A percentile compares a stretch with the other conserved stretches of the same genome.
phyloP scores from a whole-genome alignment of 192 early-diverging fungal species.

The Backusella morwellensis region DNA sequence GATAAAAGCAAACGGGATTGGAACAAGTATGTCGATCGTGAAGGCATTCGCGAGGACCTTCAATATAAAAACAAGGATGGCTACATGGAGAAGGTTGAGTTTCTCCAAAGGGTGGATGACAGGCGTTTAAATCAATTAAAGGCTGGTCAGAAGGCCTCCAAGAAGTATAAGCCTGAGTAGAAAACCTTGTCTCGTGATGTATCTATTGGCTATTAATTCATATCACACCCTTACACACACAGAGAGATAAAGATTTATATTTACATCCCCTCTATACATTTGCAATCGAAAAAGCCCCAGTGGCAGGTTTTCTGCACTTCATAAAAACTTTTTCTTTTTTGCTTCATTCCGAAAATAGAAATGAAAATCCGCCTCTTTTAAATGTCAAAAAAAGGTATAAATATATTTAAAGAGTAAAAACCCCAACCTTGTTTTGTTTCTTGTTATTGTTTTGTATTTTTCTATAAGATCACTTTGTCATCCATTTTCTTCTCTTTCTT shows the following conservation, averaged over 20 bases:
- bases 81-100: conserved; percentile 70
- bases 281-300: neutral
- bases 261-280: neutral
- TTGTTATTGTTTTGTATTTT: neutral
- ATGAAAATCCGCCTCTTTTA: neutral
- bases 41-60: conserved; percentile 61
- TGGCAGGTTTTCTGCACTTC: neutral
- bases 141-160: conserved; percentile 24
- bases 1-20: conserved; percentile 72
- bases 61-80: conserved; percentile 70
- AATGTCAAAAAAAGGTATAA: neutral
- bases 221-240: neutral
- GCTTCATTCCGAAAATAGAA: neutral
- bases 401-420: conserved; percentile 8
- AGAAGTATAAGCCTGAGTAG: conserved; percentile 17
- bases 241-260: neutral
- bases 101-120: conserved; percentile 63
- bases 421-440: neutral
- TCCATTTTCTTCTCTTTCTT: neutral
- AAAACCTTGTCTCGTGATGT: neutral
- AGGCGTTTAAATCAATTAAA: conserved; percentile 52
- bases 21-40: conserved; percentile 60
- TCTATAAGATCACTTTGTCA: neutral
- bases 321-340: neutral
- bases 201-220: neutral